Conservation (phyloP, 148 eudicot genomes). For the Oxyria digyna region DNA sequence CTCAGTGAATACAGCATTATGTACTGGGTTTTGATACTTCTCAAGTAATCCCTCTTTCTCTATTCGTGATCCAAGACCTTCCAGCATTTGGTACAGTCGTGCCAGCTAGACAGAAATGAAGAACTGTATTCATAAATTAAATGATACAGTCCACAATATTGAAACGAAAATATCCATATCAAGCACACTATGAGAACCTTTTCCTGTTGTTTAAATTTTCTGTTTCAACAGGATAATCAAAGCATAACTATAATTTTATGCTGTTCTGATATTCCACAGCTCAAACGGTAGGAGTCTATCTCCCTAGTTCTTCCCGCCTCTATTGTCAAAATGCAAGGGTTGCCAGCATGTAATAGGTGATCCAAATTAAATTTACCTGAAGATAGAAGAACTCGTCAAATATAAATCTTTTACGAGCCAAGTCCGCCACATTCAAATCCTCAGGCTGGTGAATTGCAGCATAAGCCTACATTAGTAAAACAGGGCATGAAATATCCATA, state of each 20-base stretch:
- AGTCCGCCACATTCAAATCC: conserved; percentile 51
- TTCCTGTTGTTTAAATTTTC: too few species aligned
- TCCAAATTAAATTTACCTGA: conserved; percentile 36
- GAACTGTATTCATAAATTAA: background rate
- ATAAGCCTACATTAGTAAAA: conserved; percentile 54
- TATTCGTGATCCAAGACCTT: conserved; percentile 68
- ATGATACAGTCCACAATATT: background rate
- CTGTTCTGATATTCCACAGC: too few species aligned
- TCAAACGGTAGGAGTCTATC: background rate
- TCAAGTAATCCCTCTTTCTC: conserved; percentile 79
- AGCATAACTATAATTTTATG: too few species aligned
- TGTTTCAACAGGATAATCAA: too few species aligned
- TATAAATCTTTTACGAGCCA: conserved; percentile 84
- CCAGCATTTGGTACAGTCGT: conserved; percentile 87
- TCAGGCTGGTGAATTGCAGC: conserved; percentile 82
- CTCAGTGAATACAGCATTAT: conserved; percentile 32
- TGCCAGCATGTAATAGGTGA: background rate
- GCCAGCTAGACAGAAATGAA: conserved; percentile 38
- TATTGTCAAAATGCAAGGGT: conserved; percentile 1
- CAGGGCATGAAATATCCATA: background rate
- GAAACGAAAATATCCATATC: background rate
- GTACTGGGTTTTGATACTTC: conserved; percentile 52
- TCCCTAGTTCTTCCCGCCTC: background rate
- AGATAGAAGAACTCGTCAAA: conserved; percentile 97
- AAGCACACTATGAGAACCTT: background rate